Evolutionary conservation across 768 basidiomycete genomes (phyloP), one percentile per base, ranked within the genome.

Genomic region (Boletus rubropictus): DNA sequence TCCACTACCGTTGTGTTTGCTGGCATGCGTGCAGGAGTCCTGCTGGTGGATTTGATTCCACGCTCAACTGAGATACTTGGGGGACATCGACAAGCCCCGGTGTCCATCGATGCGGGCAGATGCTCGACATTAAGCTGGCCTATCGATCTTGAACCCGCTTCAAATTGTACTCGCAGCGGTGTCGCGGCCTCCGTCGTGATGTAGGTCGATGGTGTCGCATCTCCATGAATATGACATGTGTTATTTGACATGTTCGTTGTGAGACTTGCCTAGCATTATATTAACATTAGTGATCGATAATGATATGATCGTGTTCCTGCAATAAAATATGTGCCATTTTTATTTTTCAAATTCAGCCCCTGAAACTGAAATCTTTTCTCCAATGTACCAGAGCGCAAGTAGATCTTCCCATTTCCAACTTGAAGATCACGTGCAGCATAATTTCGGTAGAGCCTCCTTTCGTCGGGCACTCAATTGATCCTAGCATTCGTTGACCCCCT

Each of bases 391-490:
- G n/a, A n/a, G n/a, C n/a, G n/a, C n/a, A n/a, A 57, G 44, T 35
- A 56, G 55, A 57, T 56, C 45, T 34, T 20, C 33, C 39, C 22
- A 62, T 53, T 56, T 51, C 49, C 57, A 53, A 56, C 42, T 46
- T 38, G 37, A 20, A 10, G 38, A 52, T 53, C 50, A 59, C 45
- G 50, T 55, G 55, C 33, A 21, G 42, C 25, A 8, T 44, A 40
- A 49, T 53, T 21, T 57, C 42, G 46, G 37, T 25, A 10, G 29
- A 17, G n/a, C 10, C 12, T 36, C 52, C 33, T 18, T 38, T 37
- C 39, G 27, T 39, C 39, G 39, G 34, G 21, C n/a, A n/a, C n/a
- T n/a, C n/a, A n/a, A n/a, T n/a, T n/a, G n/a, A n/a, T n/a, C n/a
- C n/a, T n/a, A n/a, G n/a, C n/a, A n/a, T n/a, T n/a, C n/a, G n/a